These are phyloP conservation scores for Kuraishia hungarica DNA, from an alignment of 805 yeast genomes.

Conservation along the genomic window DNA sequence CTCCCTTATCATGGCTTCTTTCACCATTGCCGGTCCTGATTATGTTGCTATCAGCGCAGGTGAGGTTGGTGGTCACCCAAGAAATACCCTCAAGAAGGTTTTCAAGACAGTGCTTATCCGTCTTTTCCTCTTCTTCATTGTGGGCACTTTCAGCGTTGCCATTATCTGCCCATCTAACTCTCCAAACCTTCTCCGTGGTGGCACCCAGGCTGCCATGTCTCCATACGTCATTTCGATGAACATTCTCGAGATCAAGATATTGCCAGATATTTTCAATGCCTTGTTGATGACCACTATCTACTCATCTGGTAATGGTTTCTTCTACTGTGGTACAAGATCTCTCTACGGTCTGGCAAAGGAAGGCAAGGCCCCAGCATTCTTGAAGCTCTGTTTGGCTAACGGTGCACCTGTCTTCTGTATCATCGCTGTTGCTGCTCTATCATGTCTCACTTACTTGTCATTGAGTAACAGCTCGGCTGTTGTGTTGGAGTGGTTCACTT, in stretches of 20 bases:
- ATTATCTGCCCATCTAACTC: slow-evolving; percentile 35
- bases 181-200: slow-evolving; percentile 23
- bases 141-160: slow-evolving; percentile 39
- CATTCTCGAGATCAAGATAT: slow-evolving; percentile 45
- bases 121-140: slow-evolving; percentile 35
- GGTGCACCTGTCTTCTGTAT: slow-evolving; percentile 53
- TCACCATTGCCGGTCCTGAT: slow-evolving; percentile 42
- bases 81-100: slow-evolving; percentile 37
- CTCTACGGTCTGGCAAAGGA: slow-evolving; percentile 47
- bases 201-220: slow-evolving; percentile 38
- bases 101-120: slow-evolving; percentile 37
- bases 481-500: slow-evolving; percentile 59
- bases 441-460: slow-evolving; percentile 45
- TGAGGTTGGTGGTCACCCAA: slow-evolving; percentile 36
- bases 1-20: slow-evolving; percentile 31
- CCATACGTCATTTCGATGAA: slow-evolving; percentile 75
- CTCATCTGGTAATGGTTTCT: slow-evolving; percentile 39
- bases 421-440: slow-evolving; percentile 27
- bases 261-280: slow-evolving; percentile 69
- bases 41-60: slow-evolving; percentile 39
- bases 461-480: slow-evolving; percentile 40
- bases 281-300: slow-evolving; percentile 59
- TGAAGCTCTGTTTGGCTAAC: slow-evolving; percentile 36
- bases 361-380: slow-evolving; percentile 50
- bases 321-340: slow-evolving; percentile 45